A percentile compares a stretch with the other conserved stretches of the same genome.
Conservation (phyloP, 192 early-diverging fungal genomes). For the Coemansia biformis region DNA sequence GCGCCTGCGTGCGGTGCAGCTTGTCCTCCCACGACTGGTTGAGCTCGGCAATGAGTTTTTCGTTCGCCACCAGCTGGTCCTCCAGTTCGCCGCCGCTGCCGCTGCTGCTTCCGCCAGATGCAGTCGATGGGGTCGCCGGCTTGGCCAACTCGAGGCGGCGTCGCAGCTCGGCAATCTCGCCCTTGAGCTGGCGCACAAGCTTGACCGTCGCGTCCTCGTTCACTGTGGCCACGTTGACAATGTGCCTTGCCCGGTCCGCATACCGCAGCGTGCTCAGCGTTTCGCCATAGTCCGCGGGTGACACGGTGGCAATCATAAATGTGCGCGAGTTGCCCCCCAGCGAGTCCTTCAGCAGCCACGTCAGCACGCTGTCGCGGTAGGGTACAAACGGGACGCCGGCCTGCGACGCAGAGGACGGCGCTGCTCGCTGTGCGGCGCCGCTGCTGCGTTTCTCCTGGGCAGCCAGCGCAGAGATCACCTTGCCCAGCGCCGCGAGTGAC, state of each 20-base stretch:
- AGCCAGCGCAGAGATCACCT: conserved; percentile 87
- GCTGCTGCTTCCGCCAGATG: conserved; percentile 1
- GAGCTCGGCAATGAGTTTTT: conserved; percentile 81
- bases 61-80: conserved; percentile 75
- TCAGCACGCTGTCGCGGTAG: conserved; percentile 86
- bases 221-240: conserved; percentile 85
- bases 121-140: neutral
- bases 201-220: conserved; percentile 82
- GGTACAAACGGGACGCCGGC: conserved; percentile 59
- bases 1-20: conserved; percentile 60
- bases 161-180: conserved; percentile 66
- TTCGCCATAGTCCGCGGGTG: conserved; percentile 71
- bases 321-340: conserved; percentile 82
- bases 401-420: neutral
- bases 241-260: conserved; percentile 84
- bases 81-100: conserved; percentile 34
- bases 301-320: conserved; percentile 74
- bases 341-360: conserved; percentile 79
- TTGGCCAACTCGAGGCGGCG: conserved; percentile 44
- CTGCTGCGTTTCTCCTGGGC: conserved; percentile 53
- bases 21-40: conserved; percentile 84
- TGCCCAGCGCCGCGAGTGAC: conserved; percentile 84
- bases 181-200: conserved; percentile 76
- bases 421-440: conserved; percentile 11
- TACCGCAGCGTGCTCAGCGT: conserved; percentile 83